A percentile compares a stretch with the other conserved stretches of the same genome.
These are phyloP conservation scores for Bipolaris zeicola DNA, from an alignment of 2,329 filamentous ascomycete species.

Conservation along the genomic window DNA sequence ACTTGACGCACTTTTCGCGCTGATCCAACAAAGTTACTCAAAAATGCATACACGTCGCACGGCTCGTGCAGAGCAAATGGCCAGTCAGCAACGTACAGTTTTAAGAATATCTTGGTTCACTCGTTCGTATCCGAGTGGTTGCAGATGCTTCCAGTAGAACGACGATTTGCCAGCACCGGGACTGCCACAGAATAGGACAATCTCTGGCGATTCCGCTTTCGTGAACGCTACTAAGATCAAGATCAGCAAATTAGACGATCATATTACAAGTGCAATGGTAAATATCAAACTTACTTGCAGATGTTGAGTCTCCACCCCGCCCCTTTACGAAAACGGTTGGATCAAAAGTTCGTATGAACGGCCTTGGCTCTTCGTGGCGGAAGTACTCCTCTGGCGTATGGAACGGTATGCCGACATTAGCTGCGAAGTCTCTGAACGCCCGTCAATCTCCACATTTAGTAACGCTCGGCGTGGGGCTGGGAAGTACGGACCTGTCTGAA, in stretches of 20 bases:
- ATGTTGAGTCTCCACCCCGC: constrained; percentile 31
- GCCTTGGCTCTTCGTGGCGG: constrained; percentile 67
- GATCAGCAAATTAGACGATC: constrained; percentile 26
- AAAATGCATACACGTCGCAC: constrained; percentile 26
- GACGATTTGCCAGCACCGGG: constrained; percentile 92
- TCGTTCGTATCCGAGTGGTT: constrained; percentile 79
- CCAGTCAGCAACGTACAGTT: constrained; percentile 55
- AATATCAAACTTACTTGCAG: constrained; percentile 40
- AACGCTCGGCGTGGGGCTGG: constrained; percentile 14
- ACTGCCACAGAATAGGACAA: constrained; percentile 86
- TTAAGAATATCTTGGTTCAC: constrained; percentile 92
- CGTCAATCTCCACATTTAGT: constrained; percentile 22
- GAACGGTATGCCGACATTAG: constrained; percentile 81
- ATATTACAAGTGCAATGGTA: constrained; percentile 19
- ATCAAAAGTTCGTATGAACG: constrained; percentile 74
- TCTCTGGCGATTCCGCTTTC: constrained; percentile 70
- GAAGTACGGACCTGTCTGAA: constrained; percentile 59
- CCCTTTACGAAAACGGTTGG: constrained; percentile 53
- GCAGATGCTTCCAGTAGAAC: constrained; percentile 79
- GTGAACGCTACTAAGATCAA: constrained; percentile 28
- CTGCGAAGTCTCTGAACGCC: constrained; percentile 69
- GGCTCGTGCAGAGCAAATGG: constrained; percentile 26
- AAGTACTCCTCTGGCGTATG: constrained; percentile 94
- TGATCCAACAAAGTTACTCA: constrained; percentile 49
- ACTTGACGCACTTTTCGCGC: constrained; percentile 71